Evolutionary conservation across 768 basidiomycete species (phyloP).

Genomic region (Mycena maculata): DNA sequence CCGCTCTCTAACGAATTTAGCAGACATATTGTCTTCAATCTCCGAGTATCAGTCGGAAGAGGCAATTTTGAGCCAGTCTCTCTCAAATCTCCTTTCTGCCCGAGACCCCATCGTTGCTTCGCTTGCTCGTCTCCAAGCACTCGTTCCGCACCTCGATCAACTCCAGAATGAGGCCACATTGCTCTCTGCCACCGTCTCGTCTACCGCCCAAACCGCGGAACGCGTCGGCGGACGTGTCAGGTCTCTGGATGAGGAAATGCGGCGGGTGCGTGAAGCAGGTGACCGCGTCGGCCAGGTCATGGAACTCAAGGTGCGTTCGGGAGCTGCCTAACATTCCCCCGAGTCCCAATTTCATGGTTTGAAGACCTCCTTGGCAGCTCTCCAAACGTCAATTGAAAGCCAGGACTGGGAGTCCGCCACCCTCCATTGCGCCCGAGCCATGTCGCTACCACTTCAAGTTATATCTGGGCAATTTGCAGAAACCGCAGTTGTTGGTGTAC

Average conservation of each 20-base stretch:
- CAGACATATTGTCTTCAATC: conserved; percentile 80
- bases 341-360: conserved; percentile 18
- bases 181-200: conserved; percentile 68
- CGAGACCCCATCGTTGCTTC: conserved; percentile 73
- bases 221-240: conserved; percentile 93
- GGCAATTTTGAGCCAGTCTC: conserved; percentile 76
- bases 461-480: conserved; percentile 89
- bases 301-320: conserved; percentile 83
- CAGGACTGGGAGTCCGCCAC: conserved; percentile 98
- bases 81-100: conserved; percentile 77
- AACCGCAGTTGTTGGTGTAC: conserved; percentile 79
- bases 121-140: conserved; percentile 67
- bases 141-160: conserved; percentile 73
- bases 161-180: conserved; percentile 67
- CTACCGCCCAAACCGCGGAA: conserved; percentile 84
- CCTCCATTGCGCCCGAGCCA: conserved; percentile 89
- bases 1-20: conserved; percentile 64
- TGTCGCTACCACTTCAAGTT: conserved; percentile 83
- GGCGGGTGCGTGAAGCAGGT: conserved; percentile 87
- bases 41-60: conserved; percentile 83
- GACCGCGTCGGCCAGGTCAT: conserved; percentile 94
- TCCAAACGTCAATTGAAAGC: conserved; percentile 81
- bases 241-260: conserved; percentile 92
- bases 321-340: neutral
- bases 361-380: conserved; percentile 54